Base-by-base conservation (phyloP, 2,329 filamentous ascomycete species). In the Fusarium oxysporum region DNA sequence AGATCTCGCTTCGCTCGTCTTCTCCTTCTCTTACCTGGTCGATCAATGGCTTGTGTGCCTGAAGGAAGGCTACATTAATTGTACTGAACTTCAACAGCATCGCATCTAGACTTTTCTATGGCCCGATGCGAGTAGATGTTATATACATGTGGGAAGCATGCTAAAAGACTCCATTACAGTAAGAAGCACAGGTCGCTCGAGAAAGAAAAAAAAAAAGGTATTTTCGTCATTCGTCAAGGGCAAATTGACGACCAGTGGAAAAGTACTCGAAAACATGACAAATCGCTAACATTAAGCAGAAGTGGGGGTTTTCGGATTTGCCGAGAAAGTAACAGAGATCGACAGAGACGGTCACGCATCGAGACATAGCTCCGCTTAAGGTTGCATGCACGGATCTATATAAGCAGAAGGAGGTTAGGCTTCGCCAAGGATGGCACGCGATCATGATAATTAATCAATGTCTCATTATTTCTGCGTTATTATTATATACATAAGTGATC, bases 391-490 rank as follows among this genome's bases (percentile, higher is more conserved):
- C 1, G 13, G 11, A 48, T 65, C 35, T 41, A 19, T 23, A 21
- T 5, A 28, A 48, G 8, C 9, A 37, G 19, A 38, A 58, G 43
- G 41, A 38, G 23, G 12, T n/a, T 12, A 5, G 30, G 9, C 3
- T 13, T 37, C 10, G 8, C 23, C 19, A 3, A 32, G 1, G 5
- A 8, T 23, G 3, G 10, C 23, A 65, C 11, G 7, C 11, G 17
- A 37, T 7, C 7, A 28, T 45, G 11, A 8, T 38, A 13, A 12
- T 40, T 7, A 19, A 19, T 45, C 38, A 60, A 59, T 44, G 25
- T 67, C 33, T 66, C 51, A 60, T 67, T 51, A 67, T 25, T 38
- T 60, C n/a, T 51, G 21, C 53, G 33, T 40, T 37, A 45, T n/a
- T 45, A 61, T 40, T 58, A 37, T 17, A 41, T 44, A 30, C 12